Conservation (phyloP, 768 basidiomycete genomes). For the Podaxis carcinomalis region DNA sequence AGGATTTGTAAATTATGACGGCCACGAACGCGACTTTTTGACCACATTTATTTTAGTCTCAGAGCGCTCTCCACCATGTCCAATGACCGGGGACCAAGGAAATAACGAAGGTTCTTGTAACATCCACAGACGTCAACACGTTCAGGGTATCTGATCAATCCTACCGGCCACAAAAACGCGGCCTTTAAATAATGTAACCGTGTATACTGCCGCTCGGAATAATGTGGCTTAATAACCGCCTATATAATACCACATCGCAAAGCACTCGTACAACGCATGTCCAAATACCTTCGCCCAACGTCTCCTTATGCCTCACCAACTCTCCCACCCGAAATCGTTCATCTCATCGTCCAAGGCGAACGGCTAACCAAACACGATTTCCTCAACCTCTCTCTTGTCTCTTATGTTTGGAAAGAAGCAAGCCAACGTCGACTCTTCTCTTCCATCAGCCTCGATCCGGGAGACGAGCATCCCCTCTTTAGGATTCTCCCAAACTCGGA, state of each 20-base stretch:
- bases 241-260: conserved; percentile 1
- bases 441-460: background rate
- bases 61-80: background rate
- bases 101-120: background rate
- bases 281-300: background rate
- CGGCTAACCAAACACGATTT: background rate
- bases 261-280: background rate
- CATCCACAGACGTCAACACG: background rate
- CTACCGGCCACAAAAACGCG: background rate
- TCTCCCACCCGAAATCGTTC: background rate
- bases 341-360: conserved; percentile 1
- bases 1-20: background rate
- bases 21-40: background rate
- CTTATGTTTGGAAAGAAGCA: background rate
- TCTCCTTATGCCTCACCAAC: background rate
- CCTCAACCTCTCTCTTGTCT: background rate
- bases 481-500: background rate
- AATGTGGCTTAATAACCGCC: background rate
- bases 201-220: background rate
- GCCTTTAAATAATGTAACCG: background rate
- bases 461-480: background rate
- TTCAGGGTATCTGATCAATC: background rate
- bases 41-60: background rate
- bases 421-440: conserved; percentile 2
- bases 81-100: background rate